Conservation (phyloP, 2,329 filamentous ascomycete species). For the Pseudogymnoascus pannorum region DNA sequence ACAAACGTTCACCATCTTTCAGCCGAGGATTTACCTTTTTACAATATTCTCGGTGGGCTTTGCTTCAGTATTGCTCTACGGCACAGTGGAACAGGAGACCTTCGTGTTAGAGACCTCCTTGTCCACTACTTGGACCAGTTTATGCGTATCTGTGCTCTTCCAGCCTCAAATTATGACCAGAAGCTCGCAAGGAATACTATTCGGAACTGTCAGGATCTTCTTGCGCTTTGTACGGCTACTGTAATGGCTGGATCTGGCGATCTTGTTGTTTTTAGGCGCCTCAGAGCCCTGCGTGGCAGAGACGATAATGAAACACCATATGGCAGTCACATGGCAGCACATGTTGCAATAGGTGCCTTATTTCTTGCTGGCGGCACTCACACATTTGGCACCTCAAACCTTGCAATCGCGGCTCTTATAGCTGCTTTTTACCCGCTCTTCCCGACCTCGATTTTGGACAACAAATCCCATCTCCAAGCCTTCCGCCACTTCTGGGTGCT, state of each 20-base stretch:
- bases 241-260: constrained; percentile 98
- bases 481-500: constrained; percentile 97
- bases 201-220: constrained; percentile 82
- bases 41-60: constrained; percentile 82
- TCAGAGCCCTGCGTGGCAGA: constrained; percentile 82
- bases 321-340: constrained; percentile 85
- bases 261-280: constrained; percentile 70
- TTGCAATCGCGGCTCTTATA: constrained; percentile 78
- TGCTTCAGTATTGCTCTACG: constrained; percentile 73
- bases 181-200: constrained; percentile 76
- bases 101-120: constrained; percentile 69
- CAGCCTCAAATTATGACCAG: constrained; percentile 59
- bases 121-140: constrained; percentile 81
- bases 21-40: constrained; percentile 83
- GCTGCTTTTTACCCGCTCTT: constrained; percentile 93
- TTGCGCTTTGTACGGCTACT: constrained; percentile 73
- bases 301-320: constrained; percentile 80
- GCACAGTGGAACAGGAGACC: constrained; percentile 65
- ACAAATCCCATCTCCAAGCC: constrained; percentile 88
- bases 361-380: constrained; percentile 90
- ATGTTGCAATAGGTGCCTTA: constrained; percentile 82
- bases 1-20: constrained; percentile 53
- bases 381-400: constrained; percentile 81
- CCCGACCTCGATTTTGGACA: constrained; percentile 82
- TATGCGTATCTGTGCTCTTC: constrained; percentile 65